These are phyloP conservation scores for Colletotrichum endophyticum DNA, from an alignment of 2,329 filamentous ascomycete genomes.

Conservation along the genomic window DNA sequence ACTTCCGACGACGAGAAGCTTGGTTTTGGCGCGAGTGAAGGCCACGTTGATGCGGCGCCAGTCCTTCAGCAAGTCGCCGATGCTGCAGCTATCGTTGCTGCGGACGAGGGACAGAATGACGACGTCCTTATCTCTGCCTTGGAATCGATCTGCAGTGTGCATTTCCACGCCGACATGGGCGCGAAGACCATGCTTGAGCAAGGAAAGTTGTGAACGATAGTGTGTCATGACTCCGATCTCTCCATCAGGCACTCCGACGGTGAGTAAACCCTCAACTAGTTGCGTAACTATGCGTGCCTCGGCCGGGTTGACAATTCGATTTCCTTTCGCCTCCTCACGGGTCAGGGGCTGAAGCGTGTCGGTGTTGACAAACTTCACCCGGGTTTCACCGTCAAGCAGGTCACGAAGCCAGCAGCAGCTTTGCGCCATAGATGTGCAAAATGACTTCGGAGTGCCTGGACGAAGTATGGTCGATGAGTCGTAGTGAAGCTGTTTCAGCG, in stretches of 20 bases:
- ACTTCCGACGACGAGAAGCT: slow-evolving; percentile 88
- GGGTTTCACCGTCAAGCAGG: slow-evolving; percentile 70
- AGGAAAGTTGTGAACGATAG: slow-evolving; percentile 88
- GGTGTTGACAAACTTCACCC: slow-evolving; percentile 89
- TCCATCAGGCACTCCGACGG: slow-evolving; percentile 72
- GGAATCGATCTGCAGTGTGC: slow-evolving; percentile 96
- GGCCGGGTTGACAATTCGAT: slow-evolving; percentile 85
- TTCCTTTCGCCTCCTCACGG: slow-evolving; percentile 77
- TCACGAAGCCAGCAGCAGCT: slow-evolving; percentile 77
- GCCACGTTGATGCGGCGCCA: slow-evolving; percentile 96
- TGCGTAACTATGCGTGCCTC: slow-evolving; percentile 81
- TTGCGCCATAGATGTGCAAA: slow-evolving; percentile 59
- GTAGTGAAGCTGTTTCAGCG: slow-evolving; percentile 65
- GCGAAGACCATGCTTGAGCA: slow-evolving; percentile 77
- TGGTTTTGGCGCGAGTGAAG: slow-evolving; percentile 90
- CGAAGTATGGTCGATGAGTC: slow-evolving; percentile 50
- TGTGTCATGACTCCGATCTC: slow-evolving; percentile 97
- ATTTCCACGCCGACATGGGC: slow-evolving; percentile 75
- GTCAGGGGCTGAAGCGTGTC: slow-evolving; percentile 71
- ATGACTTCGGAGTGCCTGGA: slow-evolving; percentile 45
- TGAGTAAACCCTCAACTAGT: slow-evolving; percentile 79
- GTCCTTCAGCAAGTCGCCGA: slow-evolving; percentile 92
- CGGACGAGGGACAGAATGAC: slow-evolving; percentile 87
- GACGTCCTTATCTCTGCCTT: slow-evolving; percentile 94
- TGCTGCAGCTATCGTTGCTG: slow-evolving; percentile 79